A percentile compares a stretch with the other conserved stretches of the same genome.
Evolutionary conservation across 2,329 filamentous ascomycete genomes (phyloP).

Genomic region (Nemania sp.): DNA sequence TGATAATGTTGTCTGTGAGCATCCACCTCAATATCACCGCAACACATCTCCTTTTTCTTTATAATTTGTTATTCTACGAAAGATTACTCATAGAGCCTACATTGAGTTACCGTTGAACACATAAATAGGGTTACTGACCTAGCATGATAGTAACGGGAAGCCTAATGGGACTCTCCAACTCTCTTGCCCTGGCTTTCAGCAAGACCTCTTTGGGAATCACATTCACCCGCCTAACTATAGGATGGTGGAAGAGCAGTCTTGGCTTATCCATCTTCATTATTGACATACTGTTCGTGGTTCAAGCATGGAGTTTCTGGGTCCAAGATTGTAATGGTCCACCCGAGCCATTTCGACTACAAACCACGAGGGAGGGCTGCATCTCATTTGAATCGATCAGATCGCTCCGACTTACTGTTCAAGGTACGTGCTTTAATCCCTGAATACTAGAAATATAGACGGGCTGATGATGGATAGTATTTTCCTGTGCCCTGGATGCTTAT

Average conservation of each 20-base stretch:
- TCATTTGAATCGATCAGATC: slow-evolving; percentile 22
- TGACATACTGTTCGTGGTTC: slow-evolving; percentile 31
- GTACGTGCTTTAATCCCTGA: slow-evolving; percentile 14
- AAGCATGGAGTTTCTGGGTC: slow-evolving; percentile 39
- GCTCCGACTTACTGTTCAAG: slow-evolving; percentile 33
- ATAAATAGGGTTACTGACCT: slow-evolving; percentile 5
- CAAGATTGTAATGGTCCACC: slow-evolving; percentile 33
- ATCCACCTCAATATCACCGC: not conserved
- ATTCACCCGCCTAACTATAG: slow-evolving; percentile 36
- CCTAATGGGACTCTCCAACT: slow-evolving; percentile 40
- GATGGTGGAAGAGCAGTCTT: slow-evolving; percentile 39
- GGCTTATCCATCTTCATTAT: slow-evolving; percentile 32
- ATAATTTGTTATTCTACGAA: not conserved
- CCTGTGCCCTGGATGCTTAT: slow-evolving; percentile 38
- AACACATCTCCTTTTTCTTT: not conserved
- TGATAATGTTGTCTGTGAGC: slow-evolving; percentile 29
- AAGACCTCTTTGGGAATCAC: slow-evolving; percentile 40
- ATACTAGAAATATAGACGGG: not conserved
- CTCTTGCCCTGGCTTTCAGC: slow-evolving; percentile 38
- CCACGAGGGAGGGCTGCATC: slow-evolving; percentile 21
- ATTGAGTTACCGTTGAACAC: not conserved
- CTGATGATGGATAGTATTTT: slow-evolving; percentile 36
- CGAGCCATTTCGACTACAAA: slow-evolving; percentile 35
- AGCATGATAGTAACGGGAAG: slow-evolving; percentile 33
- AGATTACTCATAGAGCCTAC: too few relatives aligned